Base-by-base conservation (phyloP, 805 yeast species). In the Komagataella pastoris region DNA sequence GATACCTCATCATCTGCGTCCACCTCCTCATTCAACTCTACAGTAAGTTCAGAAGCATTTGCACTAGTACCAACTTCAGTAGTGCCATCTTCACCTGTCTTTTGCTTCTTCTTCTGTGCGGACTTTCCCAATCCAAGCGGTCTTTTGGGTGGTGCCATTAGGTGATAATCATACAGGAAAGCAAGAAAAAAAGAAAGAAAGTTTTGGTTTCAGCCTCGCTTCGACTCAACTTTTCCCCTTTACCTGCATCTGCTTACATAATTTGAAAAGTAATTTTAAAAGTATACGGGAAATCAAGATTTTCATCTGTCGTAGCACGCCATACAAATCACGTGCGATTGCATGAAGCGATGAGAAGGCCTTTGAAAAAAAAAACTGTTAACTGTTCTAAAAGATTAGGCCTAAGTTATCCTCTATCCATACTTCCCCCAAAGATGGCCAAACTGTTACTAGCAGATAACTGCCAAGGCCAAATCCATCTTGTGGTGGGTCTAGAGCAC, bases 1-100 rank as follows among this genome's bases (percentile, higher is more conserved):
- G 80, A 80, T n/a, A 87, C 60, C 58, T 87, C 93, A 62, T 88
- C 89, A 54, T 85, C 83, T 5, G 85, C 80, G 59, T 85, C 88
- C 1, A 75, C 83, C 45, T 77, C 83, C 44, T 80, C 87, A 12
- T 74, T 80, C 19, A 90, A 64, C 60, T 85, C 91, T 44, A 90
- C 82, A 3, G 80, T 74, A 30, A 81, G 66, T 58, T 81, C 65
- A 8, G 14, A 10, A 3, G 40, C 4, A 14, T 14, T 30, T 30
- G 6, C 40, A 8, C 40, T 7, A 10, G 40, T 2, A 12, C 40
- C 40, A 30, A n/a, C 7, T 44, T 62, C 58, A 54, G 50, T 50
- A 23, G 62, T 60, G 17, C 54, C 59, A 17, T 57, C 49, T 24
- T 54, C 58, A 24, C 53, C 54, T 14, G 55, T 36, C 19, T 53